Evolutionary conservation across 768 basidiomycete species (phyloP), one percentile per base, ranked within the genome.

Genomic region (Kwoniella sp.): DNA sequence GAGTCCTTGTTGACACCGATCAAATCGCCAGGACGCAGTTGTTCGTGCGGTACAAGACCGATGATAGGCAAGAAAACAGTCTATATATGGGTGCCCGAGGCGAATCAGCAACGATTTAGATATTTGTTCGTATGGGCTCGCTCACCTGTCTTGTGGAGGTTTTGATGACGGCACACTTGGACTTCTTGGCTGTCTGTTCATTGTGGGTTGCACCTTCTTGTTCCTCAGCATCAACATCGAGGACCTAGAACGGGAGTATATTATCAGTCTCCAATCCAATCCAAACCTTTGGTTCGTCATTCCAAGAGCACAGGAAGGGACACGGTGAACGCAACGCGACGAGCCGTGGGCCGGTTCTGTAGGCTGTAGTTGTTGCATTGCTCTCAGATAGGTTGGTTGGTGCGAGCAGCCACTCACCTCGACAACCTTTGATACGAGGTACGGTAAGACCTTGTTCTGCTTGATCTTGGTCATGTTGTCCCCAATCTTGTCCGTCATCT

Each of bases 1-100:
- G 95, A 98, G 79, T 99, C 96, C 80, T 99, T 99, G 84, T 99
- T 98, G 54, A 98, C 95, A 68, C 96, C 96, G 71, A 99, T 94
- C 52, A 99, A 87, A 81, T 98, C 96, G 48, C 90, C 85, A 2
- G 95, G 95, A 72, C 85, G 88, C 65, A 99, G 87, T 71, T 91
- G 83, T 64, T 94, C 91, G 49, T 93, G 86, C 22, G 95, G 91
- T 25, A 98, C 96, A 60, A 99, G 90, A 63, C 96, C 96, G 69
- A 98, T 94, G 76, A 99, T 86, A 15, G 96, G 96, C 15, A 99
- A 87, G 84, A 99, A 99, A 47, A 99, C 92, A 50, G 96, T 98
- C 80, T 84, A 47, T 33, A 29, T 30, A n/a, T n/a, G n/a, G n/a
- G n/a, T n/a, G n/a, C n/a, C n/a, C n/a, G 30, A 50, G 40, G 40